Evolutionary conservation across 108 stramenopile species (phyloP).

Genomic region (Nitzschia sp.): DNA sequence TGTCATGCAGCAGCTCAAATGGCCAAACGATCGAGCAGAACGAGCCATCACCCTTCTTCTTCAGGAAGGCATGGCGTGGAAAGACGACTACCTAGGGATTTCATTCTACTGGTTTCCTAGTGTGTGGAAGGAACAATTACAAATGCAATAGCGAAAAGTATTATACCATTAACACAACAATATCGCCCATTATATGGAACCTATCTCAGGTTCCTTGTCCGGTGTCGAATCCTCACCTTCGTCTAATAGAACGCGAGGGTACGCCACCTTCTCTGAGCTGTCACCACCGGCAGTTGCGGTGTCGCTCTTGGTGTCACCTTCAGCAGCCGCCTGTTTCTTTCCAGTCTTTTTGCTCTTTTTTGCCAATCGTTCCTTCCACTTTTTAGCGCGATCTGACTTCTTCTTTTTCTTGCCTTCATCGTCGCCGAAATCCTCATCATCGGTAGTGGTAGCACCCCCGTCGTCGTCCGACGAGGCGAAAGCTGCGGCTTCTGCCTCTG

Average conservation of each 20-base stretch:
- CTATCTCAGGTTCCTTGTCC: conserved; percentile 5
- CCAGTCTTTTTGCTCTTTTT: not conserved
- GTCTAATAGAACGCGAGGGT: conserved; percentile 1
- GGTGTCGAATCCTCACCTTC: conserved; percentile 1
- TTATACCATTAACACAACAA: too few relatives aligned
- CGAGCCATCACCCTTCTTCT: conserved; percentile 73
- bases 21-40: conserved; percentile 70
- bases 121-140: conserved; percentile 44
- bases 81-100: conserved; percentile 62
- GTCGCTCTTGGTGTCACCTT: conserved; percentile 1
- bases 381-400: conserved; percentile 3
- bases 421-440: not conserved
- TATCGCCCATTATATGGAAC: conserved; percentile 5
- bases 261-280: not conserved
- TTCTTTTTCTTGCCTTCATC: not conserved
- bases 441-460: not conserved
- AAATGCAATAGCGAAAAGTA: conserved; percentile 9
- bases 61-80: conserved; percentile 85
- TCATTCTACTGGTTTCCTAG: conserved; percentile 84
- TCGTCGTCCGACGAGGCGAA: not conserved
- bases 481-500: not conserved
- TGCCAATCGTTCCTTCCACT: conserved; percentile 13
- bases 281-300: not conserved
- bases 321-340: not conserved
- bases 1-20: conserved; percentile 45